phyloP scores from a whole-genome alignment of 2,329 filamentous ascomycete species.

The Fusarium sp. region DNA sequence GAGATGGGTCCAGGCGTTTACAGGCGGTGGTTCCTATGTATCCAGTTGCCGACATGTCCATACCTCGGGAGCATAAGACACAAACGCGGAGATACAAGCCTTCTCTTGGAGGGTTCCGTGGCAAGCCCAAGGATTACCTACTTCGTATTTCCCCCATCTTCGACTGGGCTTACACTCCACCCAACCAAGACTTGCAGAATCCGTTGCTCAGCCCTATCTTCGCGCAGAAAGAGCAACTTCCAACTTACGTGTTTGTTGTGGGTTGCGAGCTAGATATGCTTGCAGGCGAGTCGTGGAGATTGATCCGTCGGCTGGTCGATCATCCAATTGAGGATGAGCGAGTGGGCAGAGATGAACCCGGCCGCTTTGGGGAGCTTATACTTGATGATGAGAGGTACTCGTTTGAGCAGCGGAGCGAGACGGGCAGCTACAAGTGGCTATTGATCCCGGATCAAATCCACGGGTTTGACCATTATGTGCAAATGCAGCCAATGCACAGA shows the following conservation, averaged over 20 bases:
- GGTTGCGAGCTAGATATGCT: slow-evolving; percentile 34
- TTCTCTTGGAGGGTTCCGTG: slow-evolving; percentile 20
- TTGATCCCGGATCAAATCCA: slow-evolving; percentile 35
- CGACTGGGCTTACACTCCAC: slow-evolving; percentile 20
- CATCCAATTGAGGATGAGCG: neutral
- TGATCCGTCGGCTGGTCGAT: slow-evolving; percentile 13
- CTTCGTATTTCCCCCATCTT: slow-evolving; percentile 17
- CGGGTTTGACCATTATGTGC: slow-evolving; percentile 24
- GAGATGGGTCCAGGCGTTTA: slow-evolving; percentile 22
- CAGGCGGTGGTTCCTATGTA: slow-evolving; percentile 19
- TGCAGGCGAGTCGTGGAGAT: slow-evolving; percentile 20
- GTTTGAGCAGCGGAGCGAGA: slow-evolving; percentile 4
- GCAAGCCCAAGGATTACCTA: slow-evolving; percentile 10
- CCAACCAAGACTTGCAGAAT: slow-evolving; percentile 17
- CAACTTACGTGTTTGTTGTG: slow-evolving; percentile 17
- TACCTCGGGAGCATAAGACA: slow-evolving; percentile 14
- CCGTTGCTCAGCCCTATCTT: slow-evolving; percentile 28
- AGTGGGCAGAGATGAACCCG: slow-evolving; percentile 2
- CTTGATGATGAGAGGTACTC: slow-evolving; percentile 32
- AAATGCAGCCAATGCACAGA: slow-evolving; percentile 11
- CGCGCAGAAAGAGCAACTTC: slow-evolving; percentile 1
- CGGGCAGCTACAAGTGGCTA: slow-evolving; percentile 22
- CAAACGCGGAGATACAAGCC: slow-evolving; percentile 26
- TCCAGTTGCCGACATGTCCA: slow-evolving; percentile 18
- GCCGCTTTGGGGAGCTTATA: slow-evolving; percentile 2